Evolutionary conservation across 108 stramenopile genomes (phyloP).

Genomic region (Pseudonitzschia multiseries): DNA sequence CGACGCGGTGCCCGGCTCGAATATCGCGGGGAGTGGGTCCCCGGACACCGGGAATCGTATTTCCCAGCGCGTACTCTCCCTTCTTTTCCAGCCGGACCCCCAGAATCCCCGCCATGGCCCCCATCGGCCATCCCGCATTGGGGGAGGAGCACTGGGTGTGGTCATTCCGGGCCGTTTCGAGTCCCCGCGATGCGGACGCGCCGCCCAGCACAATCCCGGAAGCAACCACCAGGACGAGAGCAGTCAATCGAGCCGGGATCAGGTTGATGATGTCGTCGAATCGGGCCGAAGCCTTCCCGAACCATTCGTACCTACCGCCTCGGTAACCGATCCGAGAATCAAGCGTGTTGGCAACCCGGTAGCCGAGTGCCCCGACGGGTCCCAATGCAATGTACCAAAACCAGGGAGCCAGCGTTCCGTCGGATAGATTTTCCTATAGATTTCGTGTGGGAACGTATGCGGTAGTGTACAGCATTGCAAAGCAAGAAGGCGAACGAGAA

Average conservation of each 20-base stretch:
- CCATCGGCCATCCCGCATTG: constrained; percentile 62
- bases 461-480: background rate
- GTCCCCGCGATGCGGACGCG: constrained; percentile 16
- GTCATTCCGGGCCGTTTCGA: constrained; percentile 38
- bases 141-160: constrained; percentile 41
- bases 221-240: constrained; percentile 27
- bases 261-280: constrained; percentile 51
- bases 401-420: constrained; percentile 43
- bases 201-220: constrained; percentile 14
- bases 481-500: background rate
- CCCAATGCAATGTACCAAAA: constrained; percentile 49
- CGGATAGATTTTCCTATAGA: constrained; percentile 49
- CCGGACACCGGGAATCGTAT: background rate
- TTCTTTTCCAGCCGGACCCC: constrained; percentile 41
- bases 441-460: too few relatives aligned
- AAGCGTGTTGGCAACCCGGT: constrained; percentile 46
- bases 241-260: constrained; percentile 41
- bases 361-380: constrained; percentile 43
- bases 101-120: constrained; percentile 43
- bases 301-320: constrained; percentile 26
- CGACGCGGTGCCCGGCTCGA: constrained; percentile 35
- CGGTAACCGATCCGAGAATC: constrained; percentile 55
- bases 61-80: constrained; percentile 35
- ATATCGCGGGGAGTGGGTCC: constrained; percentile 21
- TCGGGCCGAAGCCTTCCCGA: constrained; percentile 48